Evolutionary conservation across 805 yeast species (phyloP).

Genomic region (Starmerella vitae): DNA sequence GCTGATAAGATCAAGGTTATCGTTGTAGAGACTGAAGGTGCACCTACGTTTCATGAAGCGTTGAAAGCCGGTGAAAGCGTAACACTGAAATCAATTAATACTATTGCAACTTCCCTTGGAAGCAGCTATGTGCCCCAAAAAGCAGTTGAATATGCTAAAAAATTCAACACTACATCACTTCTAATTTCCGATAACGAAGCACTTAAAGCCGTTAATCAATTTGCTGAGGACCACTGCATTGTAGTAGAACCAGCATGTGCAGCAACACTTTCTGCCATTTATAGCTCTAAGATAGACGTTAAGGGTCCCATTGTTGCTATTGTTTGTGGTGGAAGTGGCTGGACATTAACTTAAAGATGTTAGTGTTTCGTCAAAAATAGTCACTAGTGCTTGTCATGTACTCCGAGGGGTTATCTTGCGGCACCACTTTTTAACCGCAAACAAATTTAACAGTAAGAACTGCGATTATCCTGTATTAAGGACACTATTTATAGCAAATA

Average conservation of each 20-base stretch:
- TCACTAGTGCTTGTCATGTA: too few species aligned
- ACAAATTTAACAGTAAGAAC: too few species aligned
- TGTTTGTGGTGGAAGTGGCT: slow-evolving; percentile 19
- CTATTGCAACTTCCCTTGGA: slow-evolving; percentile 54
- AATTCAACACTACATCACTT: slow-evolving; percentile 32
- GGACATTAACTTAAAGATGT: too few species aligned
- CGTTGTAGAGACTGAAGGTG: slow-evolving; percentile 41
- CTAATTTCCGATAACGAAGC: slow-evolving; percentile 45
- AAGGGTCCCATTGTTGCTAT: slow-evolving; percentile 12
- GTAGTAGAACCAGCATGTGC: slow-evolving; percentile 65
- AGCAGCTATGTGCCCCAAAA: slow-evolving; percentile 42
- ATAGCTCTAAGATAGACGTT: slow-evolving; percentile 8
- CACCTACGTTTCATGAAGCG: slow-evolving; percentile 33
- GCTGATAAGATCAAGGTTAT: slow-evolving; percentile 27
- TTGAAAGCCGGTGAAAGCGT: slow-evolving; percentile 36
- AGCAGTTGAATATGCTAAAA: slow-evolving; percentile 36
- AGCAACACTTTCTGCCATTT: slow-evolving; percentile 42
- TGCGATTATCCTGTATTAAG: too few species aligned
- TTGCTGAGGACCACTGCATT: slow-evolving; percentile 38
- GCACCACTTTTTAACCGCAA: too few species aligned
- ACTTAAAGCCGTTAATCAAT: slow-evolving; percentile 38
- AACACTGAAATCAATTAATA: slow-evolving; percentile 31
- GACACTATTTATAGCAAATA: too few species aligned
- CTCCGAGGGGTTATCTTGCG: too few species aligned
- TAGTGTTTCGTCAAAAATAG: too few species aligned